Evolutionary conservation across 495 filamentous ascomycete species (phyloP).

Genomic region (Aspergillus bertholletiae): DNA sequence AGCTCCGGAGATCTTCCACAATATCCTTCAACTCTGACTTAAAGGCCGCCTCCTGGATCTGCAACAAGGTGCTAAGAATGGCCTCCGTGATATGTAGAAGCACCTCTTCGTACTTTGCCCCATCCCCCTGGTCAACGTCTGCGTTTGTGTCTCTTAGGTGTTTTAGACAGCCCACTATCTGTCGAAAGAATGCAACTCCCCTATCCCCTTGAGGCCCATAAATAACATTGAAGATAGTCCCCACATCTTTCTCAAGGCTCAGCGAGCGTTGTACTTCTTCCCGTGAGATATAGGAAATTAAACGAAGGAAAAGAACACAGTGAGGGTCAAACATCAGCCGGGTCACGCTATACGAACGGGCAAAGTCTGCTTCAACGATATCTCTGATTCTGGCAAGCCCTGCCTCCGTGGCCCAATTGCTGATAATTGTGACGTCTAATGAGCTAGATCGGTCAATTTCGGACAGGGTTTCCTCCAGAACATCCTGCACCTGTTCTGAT

Average conservation of each 20-base stretch:
- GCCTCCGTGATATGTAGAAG: slow-evolving; percentile 1
- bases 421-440: neutral
- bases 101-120: too few species aligned
- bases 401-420: neutral
- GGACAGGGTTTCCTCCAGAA: too few species aligned
- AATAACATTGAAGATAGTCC: too few species aligned
- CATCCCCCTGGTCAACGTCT: too few species aligned
- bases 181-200: too few species aligned
- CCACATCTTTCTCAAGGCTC: too few species aligned
- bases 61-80: neutral
- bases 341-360: slow-evolving; percentile 5
- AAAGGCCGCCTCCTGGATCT: slow-evolving; percentile 3
- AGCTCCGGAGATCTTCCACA: neutral
- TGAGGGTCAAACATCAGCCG: slow-evolving; percentile 10
- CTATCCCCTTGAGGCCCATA: too few species aligned
- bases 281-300: slow-evolving; percentile 1
- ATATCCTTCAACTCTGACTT: neutral
- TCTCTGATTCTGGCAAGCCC: slow-evolving; percentile 6
- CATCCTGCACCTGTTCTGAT: too few species aligned
- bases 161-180: too few species aligned
- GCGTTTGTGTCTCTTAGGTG: too few species aligned
- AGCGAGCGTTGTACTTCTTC: neutral
- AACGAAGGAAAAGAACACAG: slow-evolving; percentile 7
- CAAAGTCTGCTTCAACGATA: slow-evolving; percentile 8
- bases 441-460: too few species aligned